Base-by-base conservation (phyloP, 768 basidiomycete genomes). In the Trametes cubensis region DNA sequence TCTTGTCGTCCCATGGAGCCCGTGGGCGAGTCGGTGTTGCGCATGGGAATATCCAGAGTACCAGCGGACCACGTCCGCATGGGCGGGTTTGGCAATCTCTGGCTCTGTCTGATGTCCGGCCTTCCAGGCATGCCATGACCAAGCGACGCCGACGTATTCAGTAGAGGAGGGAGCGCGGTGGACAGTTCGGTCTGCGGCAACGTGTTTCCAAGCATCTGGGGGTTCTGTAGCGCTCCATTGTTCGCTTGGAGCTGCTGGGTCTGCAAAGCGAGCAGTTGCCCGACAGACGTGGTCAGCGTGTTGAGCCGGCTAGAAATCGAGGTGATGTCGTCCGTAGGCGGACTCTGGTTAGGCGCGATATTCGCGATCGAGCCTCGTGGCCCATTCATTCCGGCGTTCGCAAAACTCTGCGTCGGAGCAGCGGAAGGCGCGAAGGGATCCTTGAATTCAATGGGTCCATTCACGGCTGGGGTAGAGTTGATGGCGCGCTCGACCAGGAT, bases 11-110 rank as follows among this genome's bases (percentile, higher is more conserved):
- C 76, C 14, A 80, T 62, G 4, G 70, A 60, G 20, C 58, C 68
- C 38, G 70, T 55, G 45, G 74, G 57, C 46, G 75, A 72, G 38
- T 72, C 81, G 49, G 83, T 74, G 50, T 82, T 74, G 44, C 90
- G 83, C 66, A 87, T 71, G 10, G 89, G 87, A 58, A 93, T 75
- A 67, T 94, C 92, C 17, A 93, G 77, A 46, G 82, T 88, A 39
- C 92, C 91, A 41, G 89, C 85, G 58, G 92, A 92, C 92, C 92
- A 94, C 21, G 90, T 92, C 45, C 92, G 84, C 76, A 87, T 82
- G 7, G 89, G 89, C 28, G 86, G 81, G 62, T 86, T 88, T 34
- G 89, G 84, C 18, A 83, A 78, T 57, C 92, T 86, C 30, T 83
- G 76, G 45, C 79, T 74, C 39, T 83, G 73, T 55, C 90, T 80